Evolutionary conservation across 2,329 filamentous ascomycete species (phyloP).

Genomic region (Colletotrichum tanaceti): DNA sequence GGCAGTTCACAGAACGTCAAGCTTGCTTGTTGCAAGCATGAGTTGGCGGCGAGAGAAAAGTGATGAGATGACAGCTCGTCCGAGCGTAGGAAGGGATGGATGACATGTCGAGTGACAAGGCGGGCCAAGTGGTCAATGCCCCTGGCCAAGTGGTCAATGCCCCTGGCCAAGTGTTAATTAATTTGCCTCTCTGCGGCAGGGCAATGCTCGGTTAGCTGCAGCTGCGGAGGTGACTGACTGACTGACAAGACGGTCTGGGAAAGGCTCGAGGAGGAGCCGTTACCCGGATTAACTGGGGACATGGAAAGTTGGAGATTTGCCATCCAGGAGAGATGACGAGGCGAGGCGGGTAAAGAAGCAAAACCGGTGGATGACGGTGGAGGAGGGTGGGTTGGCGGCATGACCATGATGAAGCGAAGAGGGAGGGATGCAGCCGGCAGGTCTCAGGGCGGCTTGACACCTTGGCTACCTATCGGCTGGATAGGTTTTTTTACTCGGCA

Average conservation of each 20-base stretch:
- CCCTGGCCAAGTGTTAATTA: not conserved
- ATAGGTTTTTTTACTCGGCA: not conserved
- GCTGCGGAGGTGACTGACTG: constrained; percentile 4
- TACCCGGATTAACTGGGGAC: constrained; percentile 30
- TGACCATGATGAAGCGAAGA: not conserved
- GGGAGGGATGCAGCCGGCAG: constrained; percentile 9
- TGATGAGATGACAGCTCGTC: constrained; percentile 13
- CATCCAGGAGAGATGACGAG: constrained; percentile 15
- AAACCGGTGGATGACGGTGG: not conserved
- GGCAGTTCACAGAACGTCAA: not conserved
- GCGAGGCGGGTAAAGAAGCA: constrained; percentile 28
- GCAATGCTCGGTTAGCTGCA: constrained; percentile 22
- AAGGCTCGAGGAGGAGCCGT: constrained; percentile 18
- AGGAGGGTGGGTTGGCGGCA: constrained; percentile 16
- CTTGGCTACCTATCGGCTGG: not conserved
- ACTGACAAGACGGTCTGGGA: not conserved
- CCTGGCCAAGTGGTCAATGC: constrained; percentile 7
- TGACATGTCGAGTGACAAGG: too few relatives aligned
- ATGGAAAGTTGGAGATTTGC: not conserved
- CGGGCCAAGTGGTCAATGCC: constrained; percentile 13
- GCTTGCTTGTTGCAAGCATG: constrained; percentile 12
- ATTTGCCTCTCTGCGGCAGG: constrained; percentile 22
- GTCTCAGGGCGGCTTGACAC: not conserved
- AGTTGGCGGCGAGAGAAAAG: not conserved
- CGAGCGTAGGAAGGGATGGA: constrained; percentile 10